Base-by-base conservation (phyloP, 176 grass and related monocot species). In the Carex scoparia region DNA sequence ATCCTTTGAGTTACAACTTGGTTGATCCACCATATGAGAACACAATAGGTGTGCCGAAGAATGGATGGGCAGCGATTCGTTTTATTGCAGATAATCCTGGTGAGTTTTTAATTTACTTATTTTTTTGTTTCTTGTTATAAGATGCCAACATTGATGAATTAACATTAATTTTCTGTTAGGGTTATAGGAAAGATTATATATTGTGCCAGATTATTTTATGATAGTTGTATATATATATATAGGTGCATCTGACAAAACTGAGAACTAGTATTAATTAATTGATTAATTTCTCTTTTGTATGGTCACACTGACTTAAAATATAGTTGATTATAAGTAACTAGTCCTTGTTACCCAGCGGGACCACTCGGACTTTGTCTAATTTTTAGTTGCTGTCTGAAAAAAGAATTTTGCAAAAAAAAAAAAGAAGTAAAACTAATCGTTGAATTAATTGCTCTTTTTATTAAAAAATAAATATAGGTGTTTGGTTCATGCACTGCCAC, bases 401-500 rank as follows among this genome's bases (percentile, higher is more conserved):
- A 23, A 23, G 23, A 23, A 23, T 23, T 23, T 23, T 23, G 23
- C 23, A 23, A 33, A 38, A 18, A 69, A 8, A 33, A 18, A 13
- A 0, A 30, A 31, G 5, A 31, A 51, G n/a, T 11, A 32, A 14
- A 28, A 13, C 10, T 13, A 18, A 69, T 18, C 18, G 2, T 75
- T 44, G 67, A 37, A n/a, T 16, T 71, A 33, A 40, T 38, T 40
- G 4, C 1, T 27, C 0, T 6, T 4, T 11, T 74, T 55, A 15
- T 2, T 32, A 10, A 46, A 46, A 32, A 15, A 32, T 6, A 56
- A 88, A 92, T 84, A 69, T 80, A 89, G 89, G 84, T 33, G 91
- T 92, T 60, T 96, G 91, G 89, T 91, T 90, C 61, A 91, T 96
- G 91, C 94, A 96, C 70, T 96, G 91, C 2, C 94, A 96, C 64